Conservation (phyloP, 768 basidiomycete genomes). For the Solioccasus polychromus region DNA sequence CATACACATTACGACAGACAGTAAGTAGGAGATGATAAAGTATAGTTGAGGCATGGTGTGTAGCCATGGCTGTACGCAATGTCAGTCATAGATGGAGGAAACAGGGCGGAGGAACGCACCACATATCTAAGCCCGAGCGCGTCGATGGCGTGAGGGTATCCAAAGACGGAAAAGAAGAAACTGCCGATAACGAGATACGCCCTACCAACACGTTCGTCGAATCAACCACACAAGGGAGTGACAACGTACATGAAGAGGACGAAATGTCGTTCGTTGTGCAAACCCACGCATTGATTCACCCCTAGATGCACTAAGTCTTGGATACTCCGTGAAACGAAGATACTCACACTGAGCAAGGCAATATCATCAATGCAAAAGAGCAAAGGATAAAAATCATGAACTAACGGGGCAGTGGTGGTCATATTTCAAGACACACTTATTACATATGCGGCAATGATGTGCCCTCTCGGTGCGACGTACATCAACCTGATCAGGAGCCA, state of each 20-base stretch:
- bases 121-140: conserved; percentile 54
- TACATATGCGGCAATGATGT: conserved; percentile 92
- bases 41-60: conserved; percentile 62
- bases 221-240: neutral
- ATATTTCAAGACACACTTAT: conserved; percentile 84
- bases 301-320: conserved; percentile 42
- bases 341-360: conserved; percentile 37
- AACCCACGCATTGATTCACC: conserved; percentile 96
- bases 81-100: neutral
- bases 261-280: conserved; percentile 95
- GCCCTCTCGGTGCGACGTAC: conserved; percentile 56
- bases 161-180: conserved; percentile 56
- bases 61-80: conserved; percentile 43
- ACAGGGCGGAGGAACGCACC: conserved; percentile 30
- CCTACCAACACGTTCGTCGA: conserved; percentile 40
- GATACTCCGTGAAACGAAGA: neutral
- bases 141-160: conserved; percentile 57
- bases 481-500: conserved; percentile 1
- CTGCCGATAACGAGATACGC: conserved; percentile 75
- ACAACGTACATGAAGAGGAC: conserved; percentile 82
- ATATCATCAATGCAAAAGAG: neutral
- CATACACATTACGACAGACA: conserved; percentile 70
- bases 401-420: conserved; percentile 90
- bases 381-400: conserved; percentile 21
- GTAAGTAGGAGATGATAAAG: conserved; percentile 75